phyloP scores from a whole-genome alignment of 2,329 filamentous ascomycete genomes.

The Pyricularia pennisetigena region DNA sequence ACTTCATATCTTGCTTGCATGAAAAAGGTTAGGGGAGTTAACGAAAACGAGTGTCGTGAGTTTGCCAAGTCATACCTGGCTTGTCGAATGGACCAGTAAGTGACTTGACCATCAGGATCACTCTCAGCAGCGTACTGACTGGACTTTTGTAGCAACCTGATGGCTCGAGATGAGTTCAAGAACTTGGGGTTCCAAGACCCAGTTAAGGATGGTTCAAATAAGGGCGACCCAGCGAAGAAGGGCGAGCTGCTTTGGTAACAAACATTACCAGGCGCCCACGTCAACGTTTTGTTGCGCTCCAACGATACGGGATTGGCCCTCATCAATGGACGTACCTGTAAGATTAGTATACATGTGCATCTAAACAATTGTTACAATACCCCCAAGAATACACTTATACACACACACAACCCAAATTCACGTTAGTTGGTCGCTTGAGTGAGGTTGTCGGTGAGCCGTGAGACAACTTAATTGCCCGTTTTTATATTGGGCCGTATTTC shows the following conservation, averaged over 20 bases:
- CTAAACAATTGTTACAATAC: background rate
- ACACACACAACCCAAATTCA: background rate
- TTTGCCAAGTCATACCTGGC: slow-evolving; percentile 81
- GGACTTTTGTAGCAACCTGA: slow-evolving; percentile 63
- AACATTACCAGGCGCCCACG: background rate
- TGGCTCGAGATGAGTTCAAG: slow-evolving; percentile 91
- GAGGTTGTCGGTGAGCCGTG: background rate
- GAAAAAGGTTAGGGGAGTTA: slow-evolving; percentile 72
- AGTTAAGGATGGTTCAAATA: slow-evolving; percentile 16
- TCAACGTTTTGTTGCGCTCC: background rate
- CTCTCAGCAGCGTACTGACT: background rate
- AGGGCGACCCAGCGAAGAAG: slow-evolving; percentile 17
- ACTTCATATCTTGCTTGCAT: slow-evolving; percentile 77
- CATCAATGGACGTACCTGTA: background rate
- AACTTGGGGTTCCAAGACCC: slow-evolving; percentile 70
- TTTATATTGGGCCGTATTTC: background rate
- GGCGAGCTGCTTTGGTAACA: slow-evolving; percentile 23
- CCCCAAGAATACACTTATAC: too few species aligned
- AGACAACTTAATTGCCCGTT: background rate
- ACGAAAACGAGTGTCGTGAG: slow-evolving; percentile 75
- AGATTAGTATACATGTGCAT: background rate
- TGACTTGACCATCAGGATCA: background rate
- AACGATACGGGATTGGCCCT: background rate
- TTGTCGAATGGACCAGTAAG: slow-evolving; percentile 91
- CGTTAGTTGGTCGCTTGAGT: background rate